These are phyloP conservation scores for Potentilla sterilis DNA, from an alignment of 306 rosid species.

Conservation along the genomic window DNA sequence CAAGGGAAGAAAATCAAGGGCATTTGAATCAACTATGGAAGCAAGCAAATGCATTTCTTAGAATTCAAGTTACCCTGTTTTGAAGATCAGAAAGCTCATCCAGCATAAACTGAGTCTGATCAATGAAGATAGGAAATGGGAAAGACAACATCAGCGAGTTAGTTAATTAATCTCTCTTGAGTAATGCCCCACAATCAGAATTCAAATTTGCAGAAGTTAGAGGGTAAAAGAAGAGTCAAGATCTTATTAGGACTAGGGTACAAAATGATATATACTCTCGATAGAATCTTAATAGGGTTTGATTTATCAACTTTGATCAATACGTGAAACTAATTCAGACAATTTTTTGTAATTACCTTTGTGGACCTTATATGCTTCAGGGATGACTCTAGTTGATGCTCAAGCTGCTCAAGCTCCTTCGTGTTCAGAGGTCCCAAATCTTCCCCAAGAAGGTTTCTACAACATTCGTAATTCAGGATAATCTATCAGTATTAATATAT, in stretches of 20 bases:
- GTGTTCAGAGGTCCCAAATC: slow-evolving; percentile 65
- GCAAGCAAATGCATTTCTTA: not conserved
- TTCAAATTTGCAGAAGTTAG: not conserved
- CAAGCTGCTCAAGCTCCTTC: slow-evolving; percentile 65
- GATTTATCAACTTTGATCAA: not conserved
- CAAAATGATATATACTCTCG: not conserved
- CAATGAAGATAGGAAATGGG: not conserved
- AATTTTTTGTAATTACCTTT: slow-evolving; percentile 40
- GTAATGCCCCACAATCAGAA: not conserved
- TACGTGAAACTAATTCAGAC: not conserved
- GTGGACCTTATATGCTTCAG: slow-evolving; percentile 70
- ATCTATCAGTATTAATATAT: not conserved
- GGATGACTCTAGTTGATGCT: slow-evolving; percentile 69
- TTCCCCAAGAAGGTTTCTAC: slow-evolving; percentile 83
- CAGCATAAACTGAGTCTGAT: slow-evolving; percentile 69
- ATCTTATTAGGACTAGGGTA: not conserved
- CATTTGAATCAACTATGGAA: not conserved
- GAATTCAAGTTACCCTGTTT: slow-evolving; percentile 41
- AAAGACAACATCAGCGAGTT: not conserved
- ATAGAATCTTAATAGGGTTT: not conserved
- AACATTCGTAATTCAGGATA: not conserved
- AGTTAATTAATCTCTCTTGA: not conserved
- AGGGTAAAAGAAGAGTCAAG: not conserved
- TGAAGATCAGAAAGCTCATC: slow-evolving; percentile 82
- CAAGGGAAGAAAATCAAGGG: not conserved